phyloP scores from a whole-genome alignment of 805 yeast genomes.

The Kazachstania viticola region DNA sequence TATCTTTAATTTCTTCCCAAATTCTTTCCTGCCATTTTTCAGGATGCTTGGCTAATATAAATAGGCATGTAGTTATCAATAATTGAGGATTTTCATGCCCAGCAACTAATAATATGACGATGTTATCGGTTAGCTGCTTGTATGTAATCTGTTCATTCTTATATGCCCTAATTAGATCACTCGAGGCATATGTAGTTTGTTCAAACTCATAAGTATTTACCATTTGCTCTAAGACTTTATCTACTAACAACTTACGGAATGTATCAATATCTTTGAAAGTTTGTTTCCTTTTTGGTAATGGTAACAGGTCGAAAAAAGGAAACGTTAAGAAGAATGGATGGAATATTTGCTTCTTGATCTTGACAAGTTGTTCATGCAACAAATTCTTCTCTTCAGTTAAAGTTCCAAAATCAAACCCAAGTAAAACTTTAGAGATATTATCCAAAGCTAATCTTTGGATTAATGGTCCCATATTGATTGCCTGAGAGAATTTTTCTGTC shows the following conservation, averaged over 20 bases:
- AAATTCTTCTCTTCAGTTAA: conserved; percentile 23
- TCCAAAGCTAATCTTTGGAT: conserved; percentile 38
- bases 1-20: conserved; percentile 32
- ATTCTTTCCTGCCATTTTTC: conserved; percentile 35
- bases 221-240: conserved; percentile 26
- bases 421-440: conserved; percentile 37
- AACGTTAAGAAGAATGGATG: conserved; percentile 43
- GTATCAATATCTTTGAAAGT: conserved; percentile 34
- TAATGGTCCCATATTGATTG: conserved; percentile 27
- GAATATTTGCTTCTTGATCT: conserved; percentile 41
- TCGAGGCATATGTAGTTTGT: conserved; percentile 30
- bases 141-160: conserved; percentile 29
- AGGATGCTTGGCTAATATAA: conserved; percentile 33
- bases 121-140: conserved; percentile 41
- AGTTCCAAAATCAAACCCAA: conserved; percentile 39
- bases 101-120: conserved; percentile 44
- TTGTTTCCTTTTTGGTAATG: conserved; percentile 34
- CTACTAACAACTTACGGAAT: conserved; percentile 30
- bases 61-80: conserved; percentile 36
- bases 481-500: not conserved
- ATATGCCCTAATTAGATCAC: conserved; percentile 31
- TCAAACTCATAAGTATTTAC: conserved; percentile 22
- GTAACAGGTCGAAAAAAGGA: conserved; percentile 41
- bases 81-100: conserved; percentile 57
- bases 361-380: conserved; percentile 31